Evolutionary conservation across 2,329 filamentous ascomycete species (phyloP).

Genomic region (Lomentospora prolificans): DNA sequence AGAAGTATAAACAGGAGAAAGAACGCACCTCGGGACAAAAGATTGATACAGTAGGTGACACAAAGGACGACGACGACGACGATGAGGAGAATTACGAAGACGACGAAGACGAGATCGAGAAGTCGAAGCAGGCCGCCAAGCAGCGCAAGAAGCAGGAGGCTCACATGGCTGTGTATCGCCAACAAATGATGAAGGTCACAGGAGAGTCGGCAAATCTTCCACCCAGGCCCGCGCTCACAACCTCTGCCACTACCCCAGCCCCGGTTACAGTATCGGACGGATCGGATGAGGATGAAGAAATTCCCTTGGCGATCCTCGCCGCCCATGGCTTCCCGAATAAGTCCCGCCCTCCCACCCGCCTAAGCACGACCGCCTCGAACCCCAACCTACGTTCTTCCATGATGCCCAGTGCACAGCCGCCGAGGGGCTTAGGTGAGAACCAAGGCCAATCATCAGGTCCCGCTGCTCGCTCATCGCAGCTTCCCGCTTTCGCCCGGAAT

Average conservation of each 20-base stretch:
- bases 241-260: slow-evolving; percentile 21
- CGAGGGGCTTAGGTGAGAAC: slow-evolving; percentile 22
- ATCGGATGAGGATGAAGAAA: slow-evolving; percentile 78
- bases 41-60: slow-evolving; percentile 29
- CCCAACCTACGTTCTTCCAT: slow-evolving; percentile 57
- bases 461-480: slow-evolving; percentile 23
- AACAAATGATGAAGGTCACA: slow-evolving; percentile 95
- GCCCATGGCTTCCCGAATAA: slow-evolving; percentile 82
- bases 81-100: slow-evolving; percentile 58
- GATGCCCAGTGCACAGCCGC: slow-evolving; percentile 21
- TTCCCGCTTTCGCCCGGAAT: slow-evolving; percentile 75
- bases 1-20: slow-evolving; percentile 68
- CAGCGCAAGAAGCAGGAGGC: slow-evolving; percentile 83
- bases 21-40: slow-evolving; percentile 44
- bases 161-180: slow-evolving; percentile 78
- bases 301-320: slow-evolving; percentile 75
- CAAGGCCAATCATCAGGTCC: background rate
- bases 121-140: slow-evolving; percentile 60
- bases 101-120: slow-evolving; percentile 71
- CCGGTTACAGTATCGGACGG: slow-evolving; percentile 31
- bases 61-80: slow-evolving; percentile 51
- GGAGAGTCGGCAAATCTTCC: slow-evolving; percentile 50
- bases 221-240: slow-evolving; percentile 15
- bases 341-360: slow-evolving; percentile 61
- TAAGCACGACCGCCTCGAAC: slow-evolving; percentile 57